A percentile compares a stretch with the other conserved stretches of the same genome.
phyloP scores from a whole-genome alignment of 2,329 filamentous ascomycete genomes.

The Conoideocrella luteorostrata region DNA sequence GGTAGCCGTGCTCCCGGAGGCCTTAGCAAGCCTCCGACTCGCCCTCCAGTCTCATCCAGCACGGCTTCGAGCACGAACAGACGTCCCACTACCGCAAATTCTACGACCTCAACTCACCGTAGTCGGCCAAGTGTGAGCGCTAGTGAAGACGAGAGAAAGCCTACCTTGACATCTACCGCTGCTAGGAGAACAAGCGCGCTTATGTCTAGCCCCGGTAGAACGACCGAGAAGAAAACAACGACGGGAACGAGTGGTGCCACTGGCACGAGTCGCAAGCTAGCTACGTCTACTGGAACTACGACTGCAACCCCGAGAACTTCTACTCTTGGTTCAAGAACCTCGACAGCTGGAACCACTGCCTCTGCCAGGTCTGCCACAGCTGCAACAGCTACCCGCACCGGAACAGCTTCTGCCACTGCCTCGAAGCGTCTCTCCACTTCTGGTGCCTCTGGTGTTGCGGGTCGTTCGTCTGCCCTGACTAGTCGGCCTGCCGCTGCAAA shows the following conservation, averaged over 20 bases:
- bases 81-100: slow-evolving; percentile 25
- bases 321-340: slow-evolving; percentile 23
- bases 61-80: slow-evolving; percentile 24
- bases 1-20: slow-evolving; percentile 16
- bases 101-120: slow-evolving; percentile 35
- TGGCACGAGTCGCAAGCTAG: slow-evolving; percentile 27
- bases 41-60: slow-evolving; percentile 32
- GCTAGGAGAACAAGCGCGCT: slow-evolving; percentile 39
- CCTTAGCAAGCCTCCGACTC: slow-evolving; percentile 42
- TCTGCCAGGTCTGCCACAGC: slow-evolving; percentile 28
- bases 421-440: slow-evolving; percentile 52
- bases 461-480: slow-evolving; percentile 14
- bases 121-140: slow-evolving; percentile 42
- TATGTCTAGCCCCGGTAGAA: slow-evolving; percentile 30
- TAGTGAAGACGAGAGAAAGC: slow-evolving; percentile 45
- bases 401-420: slow-evolving; percentile 36
- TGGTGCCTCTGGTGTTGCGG: slow-evolving; percentile 28
- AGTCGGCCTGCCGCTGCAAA: slow-evolving; percentile 28
- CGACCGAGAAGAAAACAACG: slow-evolving; percentile 28
- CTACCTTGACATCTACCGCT: slow-evolving; percentile 29
- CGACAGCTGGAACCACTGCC: slow-evolving; percentile 18
- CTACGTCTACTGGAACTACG: slow-evolving; percentile 24
- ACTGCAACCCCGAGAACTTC: slow-evolving; percentile 34
- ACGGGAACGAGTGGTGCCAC: slow-evolving; percentile 26
- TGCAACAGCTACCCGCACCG: slow-evolving; percentile 26